These are phyloP conservation scores for Bipolaris bicolor DNA, from an alignment of 2,329 filamentous ascomycete genomes.

Conservation along the genomic window DNA sequence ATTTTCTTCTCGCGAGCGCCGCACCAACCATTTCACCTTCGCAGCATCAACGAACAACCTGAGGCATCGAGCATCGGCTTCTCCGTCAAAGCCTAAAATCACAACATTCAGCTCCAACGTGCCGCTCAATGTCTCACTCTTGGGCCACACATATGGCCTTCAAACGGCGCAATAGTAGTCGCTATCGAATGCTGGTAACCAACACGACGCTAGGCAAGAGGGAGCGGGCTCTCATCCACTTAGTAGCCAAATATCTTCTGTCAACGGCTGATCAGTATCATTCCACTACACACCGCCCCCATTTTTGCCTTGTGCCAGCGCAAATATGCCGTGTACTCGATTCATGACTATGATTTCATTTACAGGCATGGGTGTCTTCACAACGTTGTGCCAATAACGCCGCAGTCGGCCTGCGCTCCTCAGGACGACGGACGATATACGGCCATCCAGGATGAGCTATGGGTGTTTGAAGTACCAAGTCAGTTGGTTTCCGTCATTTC, in stretches of 20 bases:
- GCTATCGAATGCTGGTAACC: constrained; percentile 10
- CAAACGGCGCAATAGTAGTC: constrained; percentile 1
- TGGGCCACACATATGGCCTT: constrained; percentile 12
- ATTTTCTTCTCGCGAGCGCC: constrained; percentile 11
- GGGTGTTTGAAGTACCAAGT: neutral
- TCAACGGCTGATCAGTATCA: constrained; percentile 10
- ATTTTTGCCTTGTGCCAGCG: constrained; percentile 6
- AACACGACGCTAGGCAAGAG: constrained; percentile 11
- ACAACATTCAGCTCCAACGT: constrained; percentile 2
- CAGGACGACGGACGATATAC: neutral
- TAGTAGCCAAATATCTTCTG: constrained; percentile 1
- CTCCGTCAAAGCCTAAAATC: neutral
- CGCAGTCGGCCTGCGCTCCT: neutral
- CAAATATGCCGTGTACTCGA: neutral
- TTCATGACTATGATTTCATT: neutral
- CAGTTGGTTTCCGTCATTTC: neutral
- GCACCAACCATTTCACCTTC: constrained; percentile 11
- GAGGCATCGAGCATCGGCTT: constrained; percentile 9
- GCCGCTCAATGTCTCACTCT: constrained; percentile 4
- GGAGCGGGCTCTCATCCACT: neutral
- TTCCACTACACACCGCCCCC: constrained; percentile 6
- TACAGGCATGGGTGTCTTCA: neutral
- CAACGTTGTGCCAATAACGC: neutral
- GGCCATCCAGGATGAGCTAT: neutral
- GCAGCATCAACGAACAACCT: constrained; percentile 8